Evolutionary conservation across 257 asterid species (phyloP), one percentile per base, ranked within the genome.

Genomic region (Lavandula angustifolia): DNA sequence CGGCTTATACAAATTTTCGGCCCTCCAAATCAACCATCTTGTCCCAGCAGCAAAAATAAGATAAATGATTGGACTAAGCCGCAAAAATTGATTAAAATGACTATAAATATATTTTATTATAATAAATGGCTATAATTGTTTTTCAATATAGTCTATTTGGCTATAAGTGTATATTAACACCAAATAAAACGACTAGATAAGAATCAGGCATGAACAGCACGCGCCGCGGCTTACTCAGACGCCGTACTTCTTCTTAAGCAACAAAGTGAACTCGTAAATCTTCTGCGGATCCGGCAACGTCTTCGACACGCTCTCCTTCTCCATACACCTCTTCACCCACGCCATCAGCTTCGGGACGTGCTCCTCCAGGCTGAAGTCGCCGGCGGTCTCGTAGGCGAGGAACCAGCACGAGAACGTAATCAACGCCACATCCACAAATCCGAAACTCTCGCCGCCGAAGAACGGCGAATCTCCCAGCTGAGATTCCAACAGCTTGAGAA

Each of bases 381-480:
- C 88, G 32, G 4, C 35, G 2, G 52, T 60, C 18, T 80, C 88
- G 35, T 74, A 74, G 17, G 84, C 60, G 12, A 63, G 34, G 50
- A 82, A 85, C 78, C 78, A 67, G 8, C 40, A 5, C 22, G 43
- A 55, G 53, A 17, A 76, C 0, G 65, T 14, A 1, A 84, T 54
- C 2, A 84, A 17, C 40, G 77, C 76, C 27, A 80, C 57, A 18
- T 85, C 88, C 0, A 74, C 9, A 1, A 32, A 71, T 0, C 87
- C 91, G 42, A 84, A 53, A 0, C 13, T 59, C 9, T 72, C 77
- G 5, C 85, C 91, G 1, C 86, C 88, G 66, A 85, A 82, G 62
- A 68, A 79, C 16, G 78, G 55, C 49, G 75, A 52, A 5, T 81
- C 84, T 3, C 87, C 82, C 12, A 84, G 53, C 17, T 67, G 72